Evolutionary conservation across 257 asterid genomes (phyloP).

Genomic region (Solanum megistacrolobum): DNA sequence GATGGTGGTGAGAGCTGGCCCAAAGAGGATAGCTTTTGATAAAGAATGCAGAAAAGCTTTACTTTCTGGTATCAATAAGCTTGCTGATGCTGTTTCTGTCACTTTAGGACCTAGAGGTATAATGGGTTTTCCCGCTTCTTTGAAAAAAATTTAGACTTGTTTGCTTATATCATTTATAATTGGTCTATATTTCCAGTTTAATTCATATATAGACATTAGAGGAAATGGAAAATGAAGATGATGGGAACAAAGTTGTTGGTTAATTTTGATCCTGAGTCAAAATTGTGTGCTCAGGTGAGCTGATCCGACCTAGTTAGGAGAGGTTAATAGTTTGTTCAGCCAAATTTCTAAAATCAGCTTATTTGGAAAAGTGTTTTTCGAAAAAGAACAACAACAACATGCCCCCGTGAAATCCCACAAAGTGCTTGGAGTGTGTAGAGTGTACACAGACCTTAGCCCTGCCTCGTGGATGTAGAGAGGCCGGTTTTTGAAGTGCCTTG

Average conservation of each 20-base stretch:
- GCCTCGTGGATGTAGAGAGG: background rate
- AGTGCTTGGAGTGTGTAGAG: background rate
- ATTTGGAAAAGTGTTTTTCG: background rate
- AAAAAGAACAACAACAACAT: background rate
- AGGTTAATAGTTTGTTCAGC: background rate
- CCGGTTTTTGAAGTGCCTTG: background rate
- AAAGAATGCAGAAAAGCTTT: slow-evolving; percentile 61
- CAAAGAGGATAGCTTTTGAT: slow-evolving; percentile 71
- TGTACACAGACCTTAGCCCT: background rate
- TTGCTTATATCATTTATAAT: background rate
- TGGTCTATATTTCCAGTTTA: background rate
- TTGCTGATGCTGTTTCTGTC: slow-evolving; percentile 92
- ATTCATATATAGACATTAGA: background rate
- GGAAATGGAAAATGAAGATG: background rate
- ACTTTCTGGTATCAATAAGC: slow-evolving; percentile 82
- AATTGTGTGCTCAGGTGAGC: background rate
- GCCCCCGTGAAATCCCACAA: background rate
- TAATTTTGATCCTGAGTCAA: background rate
- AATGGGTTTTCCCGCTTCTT: background rate
- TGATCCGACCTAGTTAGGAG: background rate
- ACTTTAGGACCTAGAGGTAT: slow-evolving; percentile 90
- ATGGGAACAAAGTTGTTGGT: background rate
- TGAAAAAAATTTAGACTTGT: background rate
- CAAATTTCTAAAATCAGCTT: background rate
- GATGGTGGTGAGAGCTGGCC: slow-evolving; percentile 64